These are phyloP conservation scores for Leptoxyphium fumago DNA, from an alignment of 2,329 filamentous ascomycete genomes.

Conservation along the genomic window DNA sequence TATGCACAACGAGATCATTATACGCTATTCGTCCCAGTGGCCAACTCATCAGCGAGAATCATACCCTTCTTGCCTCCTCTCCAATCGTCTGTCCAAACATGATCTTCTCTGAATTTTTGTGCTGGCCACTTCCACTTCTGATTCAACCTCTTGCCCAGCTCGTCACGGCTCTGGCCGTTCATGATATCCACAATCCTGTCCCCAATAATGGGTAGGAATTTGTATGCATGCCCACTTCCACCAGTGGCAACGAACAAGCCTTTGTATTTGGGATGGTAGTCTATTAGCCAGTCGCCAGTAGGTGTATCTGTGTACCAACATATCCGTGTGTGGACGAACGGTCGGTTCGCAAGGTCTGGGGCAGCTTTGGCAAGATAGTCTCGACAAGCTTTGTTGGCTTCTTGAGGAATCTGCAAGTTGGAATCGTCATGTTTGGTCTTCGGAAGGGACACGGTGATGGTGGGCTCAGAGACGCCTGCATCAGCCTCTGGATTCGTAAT, in stretches of 20 bases:
- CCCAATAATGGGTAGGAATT: constrained; percentile 45
- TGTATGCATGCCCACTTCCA: constrained; percentile 48
- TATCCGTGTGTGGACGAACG: constrained; percentile 32
- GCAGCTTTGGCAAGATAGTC: constrained; percentile 38
- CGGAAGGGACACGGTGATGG: constrained; percentile 34
- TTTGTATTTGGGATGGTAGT: constrained; percentile 34
- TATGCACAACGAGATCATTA: too few relatives aligned
- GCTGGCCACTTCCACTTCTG: constrained; percentile 46
- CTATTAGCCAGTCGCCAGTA: constrained; percentile 40
- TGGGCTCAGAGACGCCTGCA: constrained; percentile 6
- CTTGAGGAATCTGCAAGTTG: constrained; percentile 34
- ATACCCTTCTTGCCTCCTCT: constrained; percentile 22
- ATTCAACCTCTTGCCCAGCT: constrained; percentile 33
- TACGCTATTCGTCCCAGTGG: constrained; percentile 3
- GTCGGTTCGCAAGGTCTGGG: constrained; percentile 22
- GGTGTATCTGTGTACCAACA: constrained; percentile 46
- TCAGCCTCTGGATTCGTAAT: constrained; percentile 33
- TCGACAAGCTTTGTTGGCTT: constrained; percentile 48
- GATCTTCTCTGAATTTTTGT: constrained; percentile 21
- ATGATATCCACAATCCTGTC: constrained; percentile 39
- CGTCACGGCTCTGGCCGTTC: constrained; percentile 23
- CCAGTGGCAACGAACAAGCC: constrained; percentile 45
- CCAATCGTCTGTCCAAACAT: constrained; percentile 25
- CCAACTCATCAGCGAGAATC: constrained; percentile 22
- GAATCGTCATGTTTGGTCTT: constrained; percentile 33